phyloP scores from a whole-genome alignment of 805 yeast species.

The Candida sanyiensis region DNA sequence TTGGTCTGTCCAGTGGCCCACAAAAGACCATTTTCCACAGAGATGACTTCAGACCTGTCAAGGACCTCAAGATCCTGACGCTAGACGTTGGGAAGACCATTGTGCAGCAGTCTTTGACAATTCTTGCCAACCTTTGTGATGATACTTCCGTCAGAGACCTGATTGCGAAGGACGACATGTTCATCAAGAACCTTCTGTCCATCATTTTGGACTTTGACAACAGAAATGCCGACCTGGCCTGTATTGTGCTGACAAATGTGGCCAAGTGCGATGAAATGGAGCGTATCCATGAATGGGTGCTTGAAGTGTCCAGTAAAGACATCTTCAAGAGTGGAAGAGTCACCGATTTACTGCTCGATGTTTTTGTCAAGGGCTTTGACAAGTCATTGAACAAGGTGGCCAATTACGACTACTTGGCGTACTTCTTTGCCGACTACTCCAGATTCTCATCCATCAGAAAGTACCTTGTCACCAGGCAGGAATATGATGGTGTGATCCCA shows the following conservation, averaged over 20 bases:
- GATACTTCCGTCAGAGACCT: constrained; percentile 56
- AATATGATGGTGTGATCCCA: constrained; percentile 72
- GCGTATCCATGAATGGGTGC: constrained; percentile 38
- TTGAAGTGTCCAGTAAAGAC: constrained; percentile 35
- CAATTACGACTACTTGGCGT: constrained; percentile 75
- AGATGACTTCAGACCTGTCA: constrained; percentile 64
- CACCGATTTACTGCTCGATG: constrained; percentile 79
- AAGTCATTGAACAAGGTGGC: constrained; percentile 67
- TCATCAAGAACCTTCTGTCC: constrained; percentile 42
- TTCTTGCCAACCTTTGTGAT: constrained; percentile 77
- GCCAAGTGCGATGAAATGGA: constrained; percentile 70
- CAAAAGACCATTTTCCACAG: constrained; percentile 60
- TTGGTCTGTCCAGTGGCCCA: constrained; percentile 73
- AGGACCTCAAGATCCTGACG: constrained; percentile 60
- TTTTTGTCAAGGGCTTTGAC: constrained; percentile 81
- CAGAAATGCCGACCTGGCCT: constrained; percentile 70
- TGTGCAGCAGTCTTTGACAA: constrained; percentile 67
- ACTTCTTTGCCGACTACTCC: constrained; percentile 86
- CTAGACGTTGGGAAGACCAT: constrained; percentile 47
- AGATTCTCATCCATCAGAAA: constrained; percentile 68
- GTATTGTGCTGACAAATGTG: constrained; percentile 78
- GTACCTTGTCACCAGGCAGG: constrained; percentile 68
- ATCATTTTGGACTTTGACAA: constrained; percentile 52
- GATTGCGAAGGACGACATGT: constrained; percentile 59
- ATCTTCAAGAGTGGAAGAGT: constrained; percentile 53